Evolutionary conservation across 1,139 yeast species (phyloP).

Genomic region (Pichia norvegensis): DNA sequence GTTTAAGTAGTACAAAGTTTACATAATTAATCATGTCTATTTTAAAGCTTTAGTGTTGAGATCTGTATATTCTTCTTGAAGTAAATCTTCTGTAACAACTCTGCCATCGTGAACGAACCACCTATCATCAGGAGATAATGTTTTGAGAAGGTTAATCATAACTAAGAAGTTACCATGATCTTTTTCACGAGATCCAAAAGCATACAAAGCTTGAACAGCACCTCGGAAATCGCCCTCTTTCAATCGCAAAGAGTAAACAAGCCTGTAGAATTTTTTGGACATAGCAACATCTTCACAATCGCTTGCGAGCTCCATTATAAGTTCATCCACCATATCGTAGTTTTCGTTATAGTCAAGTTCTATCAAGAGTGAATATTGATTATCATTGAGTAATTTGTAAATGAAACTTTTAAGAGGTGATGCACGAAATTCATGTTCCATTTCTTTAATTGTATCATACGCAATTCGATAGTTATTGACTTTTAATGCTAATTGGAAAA

Average conservation of each 20-base stretch:
- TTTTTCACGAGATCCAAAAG: conserved; percentile 27
- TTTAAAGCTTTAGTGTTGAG: background rate
- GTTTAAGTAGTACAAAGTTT: background rate
- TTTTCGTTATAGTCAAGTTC: conserved; percentile 25
- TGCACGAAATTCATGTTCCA: conserved; percentile 19
- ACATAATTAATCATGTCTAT: background rate
- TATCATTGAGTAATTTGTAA: conserved; percentile 24
- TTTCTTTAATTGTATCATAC: conserved; percentile 21
- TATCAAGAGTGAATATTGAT: conserved; percentile 19
- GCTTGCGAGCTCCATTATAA: conserved; percentile 26
- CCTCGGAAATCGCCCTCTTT: conserved; percentile 42
- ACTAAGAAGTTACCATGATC: conserved; percentile 25
- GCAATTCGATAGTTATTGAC: conserved; percentile 24
- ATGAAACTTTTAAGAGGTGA: conserved; percentile 24
- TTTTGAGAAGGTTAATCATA: conserved; percentile 42
- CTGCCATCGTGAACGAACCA: conserved; percentile 21
- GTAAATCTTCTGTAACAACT: conserved; percentile 1
- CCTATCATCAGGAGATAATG: conserved; percentile 35
- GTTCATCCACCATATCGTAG: conserved; percentile 24
- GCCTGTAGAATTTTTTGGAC: conserved; percentile 41
- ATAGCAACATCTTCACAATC: conserved; percentile 18
- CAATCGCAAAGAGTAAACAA: conserved; percentile 48
- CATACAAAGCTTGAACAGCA: conserved; percentile 49
- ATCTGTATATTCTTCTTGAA: background rate
- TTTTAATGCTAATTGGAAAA: conserved; percentile 25